These are phyloP conservation scores for Spathaspora passalidarum DNA, from an alignment of 805 yeast species.

Conservation along the genomic window DNA sequence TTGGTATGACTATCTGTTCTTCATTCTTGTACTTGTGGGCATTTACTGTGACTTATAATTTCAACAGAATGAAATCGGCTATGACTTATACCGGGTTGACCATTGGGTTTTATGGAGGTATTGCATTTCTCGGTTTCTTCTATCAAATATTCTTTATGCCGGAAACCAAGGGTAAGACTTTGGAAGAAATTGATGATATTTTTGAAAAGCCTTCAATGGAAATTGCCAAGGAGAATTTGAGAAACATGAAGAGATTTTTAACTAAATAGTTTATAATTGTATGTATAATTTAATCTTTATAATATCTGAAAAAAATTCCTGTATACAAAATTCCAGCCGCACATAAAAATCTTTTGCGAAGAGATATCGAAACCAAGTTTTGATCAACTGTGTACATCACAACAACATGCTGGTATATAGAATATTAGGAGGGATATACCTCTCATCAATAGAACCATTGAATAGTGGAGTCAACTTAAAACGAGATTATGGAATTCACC, in stretches of 20 bases:
- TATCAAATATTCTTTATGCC: conserved; percentile 60
- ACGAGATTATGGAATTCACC: conserved; percentile 56
- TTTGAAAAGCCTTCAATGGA: conserved; percentile 48
- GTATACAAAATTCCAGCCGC: neutral
- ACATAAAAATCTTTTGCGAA: neutral
- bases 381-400: neutral
- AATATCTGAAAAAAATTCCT: neutral
- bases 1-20: conserved; percentile 63
- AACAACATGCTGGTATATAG: conserved; percentile 38
- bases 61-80: conserved; percentile 51
- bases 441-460: conserved; percentile 72
- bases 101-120: conserved; percentile 66
- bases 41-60: conserved; percentile 63
- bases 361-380: neutral
- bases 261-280: neutral
- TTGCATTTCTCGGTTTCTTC: conserved; percentile 55
- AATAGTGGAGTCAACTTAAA: conserved; percentile 49
- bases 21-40: conserved; percentile 58
- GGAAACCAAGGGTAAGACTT: conserved; percentile 67
- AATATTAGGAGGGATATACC: conserved; percentile 74
- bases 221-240: conserved; percentile 33
- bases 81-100: conserved; percentile 62
- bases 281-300: neutral
- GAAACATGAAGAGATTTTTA: conserved; percentile 21
- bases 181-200: conserved; percentile 69